Evolutionary conservation across 176 grass and related monocot species (phyloP).

Genomic region (Chrysopogon serrulatus): DNA sequence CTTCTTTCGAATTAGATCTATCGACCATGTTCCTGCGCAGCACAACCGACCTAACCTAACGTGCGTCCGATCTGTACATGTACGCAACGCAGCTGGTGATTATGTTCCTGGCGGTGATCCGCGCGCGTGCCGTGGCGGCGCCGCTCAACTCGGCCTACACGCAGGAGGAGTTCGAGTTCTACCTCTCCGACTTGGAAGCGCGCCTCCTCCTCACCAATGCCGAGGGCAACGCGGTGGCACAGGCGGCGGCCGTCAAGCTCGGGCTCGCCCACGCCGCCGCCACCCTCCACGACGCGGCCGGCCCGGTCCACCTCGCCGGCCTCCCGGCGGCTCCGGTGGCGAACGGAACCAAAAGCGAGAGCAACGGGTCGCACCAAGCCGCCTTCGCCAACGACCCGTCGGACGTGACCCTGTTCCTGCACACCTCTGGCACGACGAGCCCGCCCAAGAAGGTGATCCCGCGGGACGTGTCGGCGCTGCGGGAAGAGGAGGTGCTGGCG

Average conservation of each 20-base stretch:
- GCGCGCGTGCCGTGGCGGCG: constrained; percentile 60
- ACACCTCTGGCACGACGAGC: constrained; percentile 95
- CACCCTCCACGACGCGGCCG: constrained; percentile 22
- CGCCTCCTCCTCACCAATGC: constrained; percentile 54
- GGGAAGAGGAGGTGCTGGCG: constrained; percentile 49
- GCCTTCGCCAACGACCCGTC: constrained; percentile 27
- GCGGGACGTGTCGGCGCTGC: constrained; percentile 9
- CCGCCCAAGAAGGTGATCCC: constrained; percentile 88
- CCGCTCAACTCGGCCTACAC: constrained; percentile 85
- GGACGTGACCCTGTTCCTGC: constrained; percentile 78
- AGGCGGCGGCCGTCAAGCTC: constrained; percentile 49
- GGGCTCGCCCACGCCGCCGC: constrained; percentile 37
- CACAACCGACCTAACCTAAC: no score
- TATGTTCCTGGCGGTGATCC: constrained; percentile 71
- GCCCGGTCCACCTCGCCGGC: constrained; percentile 26
- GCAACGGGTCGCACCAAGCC: background rate
- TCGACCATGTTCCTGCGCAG: background rate
- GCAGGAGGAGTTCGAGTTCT: constrained; percentile 88
- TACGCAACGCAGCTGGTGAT: constrained; percentile 66
- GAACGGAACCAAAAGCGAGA: background rate
- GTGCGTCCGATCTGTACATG: background rate
- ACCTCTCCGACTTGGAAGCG: constrained; percentile 72
- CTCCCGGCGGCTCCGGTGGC: background rate
- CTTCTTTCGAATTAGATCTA: background rate
- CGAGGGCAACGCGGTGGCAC: constrained; percentile 58